These are phyloP conservation scores for Penicillium cataractarum DNA, from an alignment of 495 filamentous ascomycete species.

Conservation along the genomic window DNA sequence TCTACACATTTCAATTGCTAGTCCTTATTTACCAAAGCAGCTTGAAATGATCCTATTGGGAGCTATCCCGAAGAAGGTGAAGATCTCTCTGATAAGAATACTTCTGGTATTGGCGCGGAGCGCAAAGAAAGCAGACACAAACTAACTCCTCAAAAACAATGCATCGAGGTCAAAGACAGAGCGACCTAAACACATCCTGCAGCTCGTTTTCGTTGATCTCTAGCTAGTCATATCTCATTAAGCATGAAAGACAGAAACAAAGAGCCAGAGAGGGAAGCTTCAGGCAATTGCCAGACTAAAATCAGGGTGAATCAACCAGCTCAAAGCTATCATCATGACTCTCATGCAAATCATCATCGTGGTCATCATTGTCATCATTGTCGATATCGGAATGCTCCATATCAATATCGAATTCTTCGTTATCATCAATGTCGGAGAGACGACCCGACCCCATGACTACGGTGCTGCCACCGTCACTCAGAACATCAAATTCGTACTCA, in stretches of 20 bases:
- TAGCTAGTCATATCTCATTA: conserved; percentile 1
- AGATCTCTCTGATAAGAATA: background rate
- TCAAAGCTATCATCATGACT: conserved; percentile 9
- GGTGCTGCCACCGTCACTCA: conserved; percentile 14
- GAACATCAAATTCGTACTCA: conserved; percentile 1
- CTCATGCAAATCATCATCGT: conserved; percentile 9
- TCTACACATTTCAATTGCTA: no score
- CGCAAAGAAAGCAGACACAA: background rate
- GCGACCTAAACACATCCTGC: background rate
- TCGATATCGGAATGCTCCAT: conserved; percentile 7
- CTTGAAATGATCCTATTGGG: background rate
- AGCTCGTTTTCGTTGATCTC: background rate
- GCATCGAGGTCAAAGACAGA: background rate
- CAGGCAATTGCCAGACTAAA: background rate
- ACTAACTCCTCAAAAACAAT: background rate
- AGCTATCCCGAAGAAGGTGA: background rate
- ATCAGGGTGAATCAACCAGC: background rate
- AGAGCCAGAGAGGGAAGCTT: background rate
- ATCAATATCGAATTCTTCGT: conserved; percentile 9
- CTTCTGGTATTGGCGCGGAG: background rate
- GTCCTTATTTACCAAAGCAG: background rate
- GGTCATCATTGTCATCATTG: background rate
- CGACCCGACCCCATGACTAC: conserved; percentile 12
- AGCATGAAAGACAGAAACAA: background rate
- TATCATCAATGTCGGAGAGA: conserved; percentile 17